Percentiles rank a stretch among this genome's conserved stretches.
Evolutionary conservation across 2,329 filamentous ascomycete genomes (phyloP).

Genomic region (Penicillium decumbens): DNA sequence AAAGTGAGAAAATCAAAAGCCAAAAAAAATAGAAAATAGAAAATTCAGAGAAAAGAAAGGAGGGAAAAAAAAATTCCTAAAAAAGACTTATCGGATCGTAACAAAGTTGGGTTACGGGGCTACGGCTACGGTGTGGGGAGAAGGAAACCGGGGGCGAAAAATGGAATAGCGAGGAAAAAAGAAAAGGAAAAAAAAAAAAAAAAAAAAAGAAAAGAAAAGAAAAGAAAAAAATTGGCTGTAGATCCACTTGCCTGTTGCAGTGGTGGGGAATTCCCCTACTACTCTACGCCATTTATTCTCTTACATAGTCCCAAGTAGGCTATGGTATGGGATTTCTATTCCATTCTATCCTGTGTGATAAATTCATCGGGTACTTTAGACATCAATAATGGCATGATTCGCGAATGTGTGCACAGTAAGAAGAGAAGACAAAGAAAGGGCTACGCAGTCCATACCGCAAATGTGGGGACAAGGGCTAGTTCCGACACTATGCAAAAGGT

Average conservation of each 20-base stretch:
- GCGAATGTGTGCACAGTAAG: neutral
- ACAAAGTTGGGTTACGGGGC: neutral
- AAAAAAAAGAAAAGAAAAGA: conserved; percentile 20
- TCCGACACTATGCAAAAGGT: conserved; percentile 13
- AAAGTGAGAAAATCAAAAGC: conserved; percentile 15
- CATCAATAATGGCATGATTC: neutral
- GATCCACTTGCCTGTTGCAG: neutral
- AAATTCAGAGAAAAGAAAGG: conserved; percentile 8
- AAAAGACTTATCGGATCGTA: conserved; percentile 8
- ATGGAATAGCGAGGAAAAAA: conserved; percentile 6
- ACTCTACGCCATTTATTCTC: too few relatives aligned
- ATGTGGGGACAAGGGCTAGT: conserved; percentile 18
- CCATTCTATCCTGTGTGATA: neutral
- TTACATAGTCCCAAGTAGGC: too few relatives aligned
- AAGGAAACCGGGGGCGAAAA: conserved; percentile 7
- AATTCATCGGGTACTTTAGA: neutral
- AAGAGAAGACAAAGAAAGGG: too few relatives aligned
- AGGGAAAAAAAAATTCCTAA: conserved; percentile 7
- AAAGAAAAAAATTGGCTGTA: conserved; percentile 6
- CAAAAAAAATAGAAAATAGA: conserved; percentile 28
- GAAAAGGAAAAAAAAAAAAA: conserved; percentile 20
- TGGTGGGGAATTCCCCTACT: neutral
- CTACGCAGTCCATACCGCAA: conserved; percentile 4
- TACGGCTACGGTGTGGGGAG: conserved; percentile 17
- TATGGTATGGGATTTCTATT: neutral